Conservation (phyloP, 192 early-diverging fungal species). For the Phlyctochytrium arcticum region DNA sequence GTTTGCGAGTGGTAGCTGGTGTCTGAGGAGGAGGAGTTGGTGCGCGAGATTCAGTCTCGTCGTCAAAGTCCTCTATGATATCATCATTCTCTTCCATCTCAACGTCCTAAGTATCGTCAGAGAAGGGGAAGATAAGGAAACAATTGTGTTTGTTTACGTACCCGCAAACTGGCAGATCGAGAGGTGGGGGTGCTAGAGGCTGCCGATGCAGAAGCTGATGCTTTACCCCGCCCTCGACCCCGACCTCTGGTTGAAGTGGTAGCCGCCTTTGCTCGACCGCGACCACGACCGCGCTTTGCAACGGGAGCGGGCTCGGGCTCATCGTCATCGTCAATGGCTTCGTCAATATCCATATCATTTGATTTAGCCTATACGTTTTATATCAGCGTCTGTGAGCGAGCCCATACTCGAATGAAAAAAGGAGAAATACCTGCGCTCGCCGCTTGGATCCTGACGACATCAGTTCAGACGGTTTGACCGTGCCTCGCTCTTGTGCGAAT, state of each 20-base stretch:
- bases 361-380: too few relatives aligned
- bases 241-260: not conserved
- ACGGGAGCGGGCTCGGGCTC: not conserved
- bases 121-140: not conserved
- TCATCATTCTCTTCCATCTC: constrained; percentile 2
- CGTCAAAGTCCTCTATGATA: not conserved
- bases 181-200: not conserved
- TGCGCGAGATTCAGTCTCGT: not conserved
- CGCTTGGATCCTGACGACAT: too few relatives aligned
- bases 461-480: too few relatives aligned
- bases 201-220: not conserved
- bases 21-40: not conserved
- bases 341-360: not conserved
- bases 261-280: not conserved
- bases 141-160: not conserved
- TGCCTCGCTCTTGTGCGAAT: constrained; percentile 1
- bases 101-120: not conserved
- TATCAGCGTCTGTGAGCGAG: too few relatives aligned
- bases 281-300: not conserved
- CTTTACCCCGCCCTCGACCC: not conserved
- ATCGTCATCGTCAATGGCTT: not conserved
- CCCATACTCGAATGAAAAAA: too few relatives aligned
- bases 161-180: not conserved
- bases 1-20: not conserved
- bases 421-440: too few relatives aligned